Conservation (phyloP, 441 rosid species). For the Metrosideros polymorpha region DNA sequence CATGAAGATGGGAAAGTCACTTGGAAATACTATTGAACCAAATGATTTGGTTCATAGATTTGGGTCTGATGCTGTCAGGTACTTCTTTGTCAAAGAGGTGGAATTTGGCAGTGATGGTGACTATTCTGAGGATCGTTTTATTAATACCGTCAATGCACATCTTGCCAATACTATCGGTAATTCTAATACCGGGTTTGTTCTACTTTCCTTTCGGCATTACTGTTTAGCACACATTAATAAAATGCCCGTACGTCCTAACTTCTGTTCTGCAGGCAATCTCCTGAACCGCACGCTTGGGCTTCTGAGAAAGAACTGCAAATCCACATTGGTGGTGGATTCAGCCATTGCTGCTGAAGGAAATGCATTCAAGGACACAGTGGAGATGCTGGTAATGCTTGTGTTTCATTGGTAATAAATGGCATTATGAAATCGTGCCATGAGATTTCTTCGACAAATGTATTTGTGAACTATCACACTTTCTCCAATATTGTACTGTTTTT, state of each 20-base stretch:
- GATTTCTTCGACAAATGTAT: background rate
- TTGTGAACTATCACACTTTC: background rate
- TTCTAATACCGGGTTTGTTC: background rate
- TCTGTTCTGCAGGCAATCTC: conserved; percentile 63
- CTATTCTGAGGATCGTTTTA: conserved; percentile 87
- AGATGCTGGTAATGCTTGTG: conserved; percentile 43
- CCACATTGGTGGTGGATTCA: conserved; percentile 75
- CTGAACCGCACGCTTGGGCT: conserved; percentile 93
- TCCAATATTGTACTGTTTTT: background rate
- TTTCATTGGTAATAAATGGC: background rate
- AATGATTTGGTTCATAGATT: conserved; percentile 70
- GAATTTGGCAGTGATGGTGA: conserved; percentile 96
- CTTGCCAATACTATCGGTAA: conserved; percentile 91
- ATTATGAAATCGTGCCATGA: background rate
- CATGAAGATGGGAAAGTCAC: conserved; percentile 97
- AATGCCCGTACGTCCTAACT: background rate
- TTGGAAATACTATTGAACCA: conserved; percentile 93
- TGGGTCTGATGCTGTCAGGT: conserved; percentile 87
- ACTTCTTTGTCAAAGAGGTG: conserved; percentile 84
- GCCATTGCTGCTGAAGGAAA: conserved; percentile 59
- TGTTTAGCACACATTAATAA: background rate
- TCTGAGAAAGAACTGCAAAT: conserved; percentile 78
- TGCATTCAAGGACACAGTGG: conserved; percentile 56
- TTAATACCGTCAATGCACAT: conserved; percentile 83
- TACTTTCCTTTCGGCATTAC: background rate